Evolutionary conservation across 352 stramenopile species (phyloP), one percentile per base, ranked within the genome.

Genomic region (Pythium rishiriense): DNA sequence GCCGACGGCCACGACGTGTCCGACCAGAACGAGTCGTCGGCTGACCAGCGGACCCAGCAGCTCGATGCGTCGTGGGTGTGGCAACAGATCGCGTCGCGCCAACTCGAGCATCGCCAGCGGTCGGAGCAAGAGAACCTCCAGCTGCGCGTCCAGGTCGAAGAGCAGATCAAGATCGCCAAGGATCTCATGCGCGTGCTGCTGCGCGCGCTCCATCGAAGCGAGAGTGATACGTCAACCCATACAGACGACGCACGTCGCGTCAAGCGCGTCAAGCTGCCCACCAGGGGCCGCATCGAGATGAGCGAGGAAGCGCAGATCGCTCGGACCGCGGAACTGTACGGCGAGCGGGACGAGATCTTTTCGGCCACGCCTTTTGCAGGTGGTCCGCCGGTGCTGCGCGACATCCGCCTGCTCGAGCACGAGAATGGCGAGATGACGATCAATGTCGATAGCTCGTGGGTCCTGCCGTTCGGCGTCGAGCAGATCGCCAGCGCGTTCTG

Each of bases 391-490:
- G 42, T 56, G 26, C 56, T 66, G 15, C 59, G 59, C 17, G 51
- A 66, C 50, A 21, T 66, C 15, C 50, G 52, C 28, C 37, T 66
- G 14, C 39, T 60, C 8, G 59, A 66, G 26, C 59, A 66, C 39
- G 59, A 9, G 0, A 66, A 66, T 17, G 59, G 59, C 43, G 59
- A 66, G 31, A 25, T 29, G 28, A 66, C 59, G 10, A 66, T 66
- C 41, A 66, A 66, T 25, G 33, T 61, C 19, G 59, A 66, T 14
- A 56, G 29, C 50, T 66, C 59, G 28, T 66, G 59, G 59, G 59
- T 66, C 1, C 22, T 66, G 26, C 59, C 59, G n/a, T 66, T 39
- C 43, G 22, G 50, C 1, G 50, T 66, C 12, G 41, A 66, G 3
- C 39, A 55, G 8, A 33, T 63, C 45, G 49, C 28, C 4, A 63